Evolutionary conservation across 2,329 filamentous ascomycete genomes (phyloP).

Genomic region (Geosmithia putterillii): DNA sequence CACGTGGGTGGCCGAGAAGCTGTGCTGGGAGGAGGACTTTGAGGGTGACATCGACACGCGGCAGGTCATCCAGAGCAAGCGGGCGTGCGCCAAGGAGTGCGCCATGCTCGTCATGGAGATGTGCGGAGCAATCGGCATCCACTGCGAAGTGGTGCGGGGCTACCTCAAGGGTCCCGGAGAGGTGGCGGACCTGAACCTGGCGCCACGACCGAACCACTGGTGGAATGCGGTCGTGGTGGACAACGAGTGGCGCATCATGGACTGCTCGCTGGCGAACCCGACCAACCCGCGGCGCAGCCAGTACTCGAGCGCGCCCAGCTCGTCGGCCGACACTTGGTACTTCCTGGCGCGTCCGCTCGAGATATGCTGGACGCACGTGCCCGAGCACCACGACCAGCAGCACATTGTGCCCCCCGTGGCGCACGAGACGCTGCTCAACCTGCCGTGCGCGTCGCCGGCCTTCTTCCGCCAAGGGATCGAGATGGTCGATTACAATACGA

Average conservation of each 20-base stretch:
- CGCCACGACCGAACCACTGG: constrained; percentile 89
- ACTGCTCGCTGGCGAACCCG: constrained; percentile 82
- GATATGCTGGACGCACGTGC: constrained; percentile 91
- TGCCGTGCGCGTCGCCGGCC: constrained; percentile 75
- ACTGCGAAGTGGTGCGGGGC: constrained; percentile 76
- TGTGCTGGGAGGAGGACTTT: constrained; percentile 91
- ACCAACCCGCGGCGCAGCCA: constrained; percentile 70
- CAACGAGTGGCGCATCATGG: constrained; percentile 91
- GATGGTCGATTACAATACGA: constrained; percentile 85
- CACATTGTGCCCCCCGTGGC: constrained; percentile 84
- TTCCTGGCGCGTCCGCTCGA: constrained; percentile 85
- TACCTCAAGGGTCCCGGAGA: constrained; percentile 90
- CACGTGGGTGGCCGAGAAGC: constrained; percentile 91
- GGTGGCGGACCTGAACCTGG: constrained; percentile 62
- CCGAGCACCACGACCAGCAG: constrained; percentile 76
- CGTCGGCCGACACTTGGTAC: constrained; percentile 77
- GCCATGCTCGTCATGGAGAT: constrained; percentile 83
- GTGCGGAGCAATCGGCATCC: constrained; percentile 80
- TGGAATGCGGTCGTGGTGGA: constrained; percentile 95
- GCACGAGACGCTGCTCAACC: constrained; percentile 71
- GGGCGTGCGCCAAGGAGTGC: constrained; percentile 82
- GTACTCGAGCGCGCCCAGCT: constrained; percentile 62
- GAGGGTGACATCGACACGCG: constrained; percentile 75
- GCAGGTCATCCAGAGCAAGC: constrained; percentile 70
- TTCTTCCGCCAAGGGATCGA: constrained; percentile 77